Evolutionary conservation across 371 early-diverging fungal species (phyloP), one percentile per base, ranked within the genome.

Genomic region (Paramicrosporidium saccamoebae): DNA sequence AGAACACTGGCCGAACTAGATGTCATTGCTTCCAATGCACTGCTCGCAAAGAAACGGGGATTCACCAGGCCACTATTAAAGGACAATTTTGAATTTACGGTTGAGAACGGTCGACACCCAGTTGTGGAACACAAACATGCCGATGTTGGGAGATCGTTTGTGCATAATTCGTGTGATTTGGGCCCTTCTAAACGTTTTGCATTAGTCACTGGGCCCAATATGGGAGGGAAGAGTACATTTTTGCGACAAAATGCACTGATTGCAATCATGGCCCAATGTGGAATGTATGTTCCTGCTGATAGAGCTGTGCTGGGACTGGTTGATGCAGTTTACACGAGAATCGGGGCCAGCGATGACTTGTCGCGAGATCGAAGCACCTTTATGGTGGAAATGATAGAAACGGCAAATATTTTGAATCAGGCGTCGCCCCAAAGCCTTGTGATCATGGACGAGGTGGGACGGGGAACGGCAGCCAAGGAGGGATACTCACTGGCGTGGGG

Each of bases 381-480:
- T 41, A 82, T 94, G 81, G 68, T 81, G 4, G 97, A 96, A 46
- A 96, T 96, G 97, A 39, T 46, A 6, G 97, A 96, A 41, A 71
- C 84, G 0, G 73, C 82, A 0, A 50, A 55, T 5, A 90, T 96
- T 14, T 46, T 84, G 14, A 49, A 53, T 11, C 49, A 64, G 22
- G 81, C 84, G 2, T 74, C 79, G 0, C 22, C 41, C 3, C 36
- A 44, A 2, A 78, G 81, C 6, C 50, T 94, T 17, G 67, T 78
- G 10, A 51, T 95, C 16, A 61, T 98, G 50, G 98, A 98, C 36
- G 98, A 98, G 39, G 64, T 98, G 9, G 98, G 98, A 1, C 61
- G 96, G 18, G 98, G 98, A 6, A 98, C 96, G 0, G 58, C 75
- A 1, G 71, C 82, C 0, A 30, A 44, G 10, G 96, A 95, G 33